A percentile compares a stretch with the other conserved stretches of the same genome.
phyloP scores from a whole-genome alignment of 2,329 filamentous ascomycete species.

The Periglandula ipomoeae region DNA sequence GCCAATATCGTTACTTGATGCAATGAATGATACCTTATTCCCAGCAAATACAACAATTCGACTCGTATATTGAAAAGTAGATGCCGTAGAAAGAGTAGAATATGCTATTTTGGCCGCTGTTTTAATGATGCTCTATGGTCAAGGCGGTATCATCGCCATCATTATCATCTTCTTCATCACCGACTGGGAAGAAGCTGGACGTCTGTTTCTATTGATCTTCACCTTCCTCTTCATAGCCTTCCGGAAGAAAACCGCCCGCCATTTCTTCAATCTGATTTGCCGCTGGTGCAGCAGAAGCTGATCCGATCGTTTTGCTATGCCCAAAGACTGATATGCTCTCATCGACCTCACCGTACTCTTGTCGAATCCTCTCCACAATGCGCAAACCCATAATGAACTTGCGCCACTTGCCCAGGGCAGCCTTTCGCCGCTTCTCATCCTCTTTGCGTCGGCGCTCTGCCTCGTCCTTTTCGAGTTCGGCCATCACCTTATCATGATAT shows the following conservation, averaged over 20 bases:
- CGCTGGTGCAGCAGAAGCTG: constrained; percentile 12
- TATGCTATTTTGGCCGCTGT: too few species aligned
- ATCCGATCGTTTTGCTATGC: constrained; percentile 27
- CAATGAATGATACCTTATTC: not conserved
- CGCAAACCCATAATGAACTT: constrained; percentile 80
- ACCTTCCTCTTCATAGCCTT: constrained; percentile 43
- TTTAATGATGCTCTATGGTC: constrained; percentile 23
- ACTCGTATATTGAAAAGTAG: too few species aligned
- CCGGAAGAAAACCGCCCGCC: constrained; percentile 53
- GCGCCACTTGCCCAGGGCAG: constrained; percentile 68
- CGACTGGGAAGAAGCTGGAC: constrained; percentile 40
- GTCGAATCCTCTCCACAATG: constrained; percentile 66
- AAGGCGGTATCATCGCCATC: constrained; percentile 24
- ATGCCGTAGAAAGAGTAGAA: too few species aligned
- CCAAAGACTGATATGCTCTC: constrained; percentile 46
- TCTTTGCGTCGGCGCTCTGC: constrained; percentile 69
- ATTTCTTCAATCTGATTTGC: constrained; percentile 36
- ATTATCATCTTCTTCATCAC: constrained; percentile 33
- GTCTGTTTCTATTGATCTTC: constrained; percentile 25
- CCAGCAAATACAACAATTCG: too few species aligned
- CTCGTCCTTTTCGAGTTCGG: constrained; percentile 71
- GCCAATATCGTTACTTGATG: not conserved
- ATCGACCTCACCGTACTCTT: constrained; percentile 62
- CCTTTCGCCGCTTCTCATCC: constrained; percentile 70
- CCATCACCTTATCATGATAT: constrained; percentile 63